Base-by-base conservation (phyloP, 495 filamentous ascomycete species). In the Podospora fimiseda region DNA sequence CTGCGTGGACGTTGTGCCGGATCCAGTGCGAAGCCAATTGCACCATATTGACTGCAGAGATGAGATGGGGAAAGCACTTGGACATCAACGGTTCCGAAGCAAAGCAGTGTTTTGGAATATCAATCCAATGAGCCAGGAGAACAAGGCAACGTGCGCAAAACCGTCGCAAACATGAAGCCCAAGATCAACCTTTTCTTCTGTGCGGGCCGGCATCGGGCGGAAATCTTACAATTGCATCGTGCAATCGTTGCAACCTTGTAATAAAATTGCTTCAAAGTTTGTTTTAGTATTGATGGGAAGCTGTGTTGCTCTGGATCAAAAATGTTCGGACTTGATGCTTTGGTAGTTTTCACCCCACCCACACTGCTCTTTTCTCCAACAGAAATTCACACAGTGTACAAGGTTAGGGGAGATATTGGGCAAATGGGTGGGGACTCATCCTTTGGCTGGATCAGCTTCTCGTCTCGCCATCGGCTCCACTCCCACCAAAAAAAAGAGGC, bases 331-430 rank as follows among this genome's bases (percentile, higher is more conserved):
- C n/a, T n/a, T n/a, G n/a, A n/a, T n/a, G n/a, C n/a, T n/a, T n/a
- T n/a, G n/a, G n/a, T n/a, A n/a, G n/a, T n/a, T n/a, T n/a, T n/a
- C n/a, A n/a, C n/a, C n/a, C n/a, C n/a, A n/a, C n/a, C n/a, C n/a
- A n/a, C n/a, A n/a, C n/a, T n/a, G n/a, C n/a, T n/a, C n/a, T n/a
- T n/a, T n/a, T n/a, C n/a, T n/a, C n/a, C n/a, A n/a, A n/a, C n/a
- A n/a, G n/a, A n/a, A n/a, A n/a, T n/a, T 57, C 55, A 30, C 55
- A 57, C 55, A 52, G 55, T 57, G 44, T 38, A 46, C 27, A 33
- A 27, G 27, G 36, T n/a, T 38, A 40, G 22, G 40, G 24, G 3
- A 18, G 5, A 11, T 33, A 33, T 33, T 33, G 27, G 27, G 6
- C 5, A 33, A 6, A 11, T 33, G 27, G n/a, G n/a, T n/a, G n/a